Evolutionary conservation across 2,329 filamentous ascomycete species (phyloP), one percentile per base, ranked within the genome.

Genomic region (Hansfordia pulvinata): DNA sequence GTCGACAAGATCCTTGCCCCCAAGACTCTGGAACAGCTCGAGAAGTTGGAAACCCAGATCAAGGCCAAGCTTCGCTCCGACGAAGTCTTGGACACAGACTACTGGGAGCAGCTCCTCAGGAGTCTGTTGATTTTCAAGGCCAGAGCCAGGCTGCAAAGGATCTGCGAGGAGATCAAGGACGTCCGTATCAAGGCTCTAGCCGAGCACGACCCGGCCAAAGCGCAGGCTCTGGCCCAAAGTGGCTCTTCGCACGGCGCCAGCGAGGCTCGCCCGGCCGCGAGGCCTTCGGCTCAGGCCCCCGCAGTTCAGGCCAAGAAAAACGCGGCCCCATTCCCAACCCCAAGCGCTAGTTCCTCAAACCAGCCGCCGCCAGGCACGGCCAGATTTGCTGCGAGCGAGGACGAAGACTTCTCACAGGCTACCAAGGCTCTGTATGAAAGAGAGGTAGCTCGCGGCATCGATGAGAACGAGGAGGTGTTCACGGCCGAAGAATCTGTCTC

Each of bases 381-480:
- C 21, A 68, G 82, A 24, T 88, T 88, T 46, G 74, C 80, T 2
- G 56, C 72, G 8, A 59, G 68, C 8, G 65, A 67, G 13, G 76
- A 78, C 35, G 81, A 85, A 35, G 83, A 93, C 50, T 83, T 83
- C 41, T 92, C 84, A 0, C 76, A 85, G 44, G 80, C 81, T 2
- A 92, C 85, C 22, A 86, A 81, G 52, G 84, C 83, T 5, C 60
- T 93, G 18, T 94, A 93, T 48, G 86, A 96, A 43, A 74, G 86
- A 26, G 90, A 96, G 52, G 81, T 92, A 23, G 88, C 90, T 12
- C 77, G 84, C 34, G 90, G 90, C 2, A 72, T 98, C 8, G 74
- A 77, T 34, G 90, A 96, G 45, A 85, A 93, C 43, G 90, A 98
- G 50, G 90, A 98, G 52, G 82, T 98, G 18, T 94, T 98, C 44